Conservation (phyloP, 768 basidiomycete genomes). For the Calocybe cyanea region DNA sequence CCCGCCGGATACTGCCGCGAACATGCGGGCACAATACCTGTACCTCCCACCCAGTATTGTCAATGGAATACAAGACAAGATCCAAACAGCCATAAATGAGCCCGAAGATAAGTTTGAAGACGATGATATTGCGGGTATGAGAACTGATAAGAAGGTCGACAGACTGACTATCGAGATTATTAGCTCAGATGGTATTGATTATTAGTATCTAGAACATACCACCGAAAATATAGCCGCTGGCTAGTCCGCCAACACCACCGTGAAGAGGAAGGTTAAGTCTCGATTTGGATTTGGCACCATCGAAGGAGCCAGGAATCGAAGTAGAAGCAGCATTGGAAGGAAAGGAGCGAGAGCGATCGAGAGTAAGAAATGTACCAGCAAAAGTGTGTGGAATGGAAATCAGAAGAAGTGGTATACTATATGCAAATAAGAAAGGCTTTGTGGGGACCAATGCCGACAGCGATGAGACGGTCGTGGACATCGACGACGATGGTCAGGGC, state of each 20-base stretch:
- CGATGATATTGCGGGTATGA: conserved; percentile 49
- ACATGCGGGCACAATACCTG: conserved; percentile 44
- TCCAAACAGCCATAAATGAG: conserved; percentile 58
- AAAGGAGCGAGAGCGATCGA: conserved; percentile 67
- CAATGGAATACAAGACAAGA: conserved; percentile 46
- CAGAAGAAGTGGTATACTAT: conserved; percentile 57
- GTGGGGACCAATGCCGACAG: conserved; percentile 43
- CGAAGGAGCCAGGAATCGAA: conserved; percentile 28
- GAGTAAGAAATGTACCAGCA: conserved; percentile 67
- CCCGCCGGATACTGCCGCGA: conserved; percentile 55
- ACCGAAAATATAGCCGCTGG: conserved; percentile 56
- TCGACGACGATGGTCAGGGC: conserved; percentile 14
- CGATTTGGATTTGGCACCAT: conserved; percentile 26
- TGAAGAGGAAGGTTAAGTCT: conserved; percentile 40
- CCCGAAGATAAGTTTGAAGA: conserved; percentile 40
- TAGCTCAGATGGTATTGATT: conserved; percentile 1
- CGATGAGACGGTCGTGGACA: conserved; percentile 14
- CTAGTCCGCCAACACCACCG: conserved; percentile 63
- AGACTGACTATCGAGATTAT: conserved; percentile 41
- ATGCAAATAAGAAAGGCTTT: conserved; percentile 49
- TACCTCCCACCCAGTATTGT: conserved; percentile 53
- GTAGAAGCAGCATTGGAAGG: conserved; percentile 36
- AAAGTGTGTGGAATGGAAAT: conserved; percentile 56
- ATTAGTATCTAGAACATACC: conserved; percentile 33
- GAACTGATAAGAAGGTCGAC: conserved; percentile 54